phyloP scores from a whole-genome alignment of 495 filamentous ascomycete genomes.

The Ascobolus immersus region DNA sequence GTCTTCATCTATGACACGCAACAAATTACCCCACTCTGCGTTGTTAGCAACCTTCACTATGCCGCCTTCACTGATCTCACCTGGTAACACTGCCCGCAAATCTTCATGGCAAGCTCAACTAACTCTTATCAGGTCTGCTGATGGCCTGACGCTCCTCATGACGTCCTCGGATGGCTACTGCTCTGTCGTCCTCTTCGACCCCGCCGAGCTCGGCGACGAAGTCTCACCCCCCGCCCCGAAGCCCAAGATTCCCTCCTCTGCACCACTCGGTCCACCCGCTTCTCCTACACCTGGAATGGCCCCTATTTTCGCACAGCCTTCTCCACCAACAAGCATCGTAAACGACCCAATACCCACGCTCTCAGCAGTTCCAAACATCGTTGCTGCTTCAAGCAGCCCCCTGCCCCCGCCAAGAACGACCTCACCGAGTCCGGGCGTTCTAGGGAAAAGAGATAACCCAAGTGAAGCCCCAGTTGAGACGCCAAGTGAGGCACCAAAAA shows the following conservation, averaged over 20 bases:
- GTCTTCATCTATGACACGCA: constrained; percentile 95
- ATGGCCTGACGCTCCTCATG: constrained; percentile 79
- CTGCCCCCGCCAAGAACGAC: constrained; percentile 65
- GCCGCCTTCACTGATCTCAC: constrained; percentile 91
- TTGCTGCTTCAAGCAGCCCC: too few relatives aligned
- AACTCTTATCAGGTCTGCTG: constrained; percentile 45
- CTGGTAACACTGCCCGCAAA: constrained; percentile 32
- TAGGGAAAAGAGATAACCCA: constrained; percentile 30
- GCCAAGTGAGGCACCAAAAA: too few relatives aligned
- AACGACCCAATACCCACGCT: constrained; percentile 58
- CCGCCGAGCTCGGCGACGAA: constrained; percentile 65
- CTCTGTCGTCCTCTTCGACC: constrained; percentile 59
- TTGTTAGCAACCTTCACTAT: constrained; percentile 90
- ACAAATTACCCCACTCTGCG: constrained; percentile 69
- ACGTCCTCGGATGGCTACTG: constrained; percentile 96
- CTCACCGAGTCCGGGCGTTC: constrained; percentile 32
- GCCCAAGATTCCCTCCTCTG: constrained; percentile 20
- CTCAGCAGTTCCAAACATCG: constrained; percentile 44
- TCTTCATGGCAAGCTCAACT: constrained; percentile 3
- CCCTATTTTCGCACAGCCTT: constrained; percentile 38
- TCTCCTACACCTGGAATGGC: constrained; percentile 34
- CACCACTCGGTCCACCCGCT: constrained; percentile 17
- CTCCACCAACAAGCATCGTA: constrained; percentile 23
- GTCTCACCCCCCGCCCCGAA: constrained; percentile 50
- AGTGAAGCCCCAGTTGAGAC: too few relatives aligned